phyloP scores from a whole-genome alignment of 768 basidiomycete species.

The Chiua virens region DNA sequence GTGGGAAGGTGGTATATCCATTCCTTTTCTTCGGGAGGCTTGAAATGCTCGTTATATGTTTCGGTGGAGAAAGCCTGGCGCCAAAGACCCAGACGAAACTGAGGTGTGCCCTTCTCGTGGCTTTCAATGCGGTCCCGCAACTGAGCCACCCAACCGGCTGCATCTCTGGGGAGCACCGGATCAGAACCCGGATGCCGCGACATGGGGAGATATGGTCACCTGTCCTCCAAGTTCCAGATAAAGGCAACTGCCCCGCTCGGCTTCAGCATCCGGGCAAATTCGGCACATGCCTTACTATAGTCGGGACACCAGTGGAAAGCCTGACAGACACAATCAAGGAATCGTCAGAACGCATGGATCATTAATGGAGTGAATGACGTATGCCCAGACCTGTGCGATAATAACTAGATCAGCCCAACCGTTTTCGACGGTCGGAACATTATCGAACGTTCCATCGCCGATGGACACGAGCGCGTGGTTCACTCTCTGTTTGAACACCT shows the following conservation, averaged over 20 bases:
- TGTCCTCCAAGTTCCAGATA: slow-evolving; percentile 92
- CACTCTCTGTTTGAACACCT: slow-evolving; percentile 58
- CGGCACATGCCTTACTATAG: slow-evolving; percentile 65
- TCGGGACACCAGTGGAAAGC: slow-evolving; percentile 95
- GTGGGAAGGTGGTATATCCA: slow-evolving; percentile 55
- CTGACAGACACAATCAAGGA: slow-evolving; percentile 37
- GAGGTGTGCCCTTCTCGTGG: slow-evolving; percentile 74
- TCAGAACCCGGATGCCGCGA: not conserved
- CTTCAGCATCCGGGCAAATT: slow-evolving; percentile 81
- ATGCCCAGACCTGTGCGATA: slow-evolving; percentile 63
- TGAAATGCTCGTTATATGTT: slow-evolving; percentile 61
- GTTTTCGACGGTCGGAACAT: slow-evolving; percentile 51
- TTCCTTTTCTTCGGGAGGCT: slow-evolving; percentile 53
- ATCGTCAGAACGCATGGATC: slow-evolving; percentile 1
- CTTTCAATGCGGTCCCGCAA: slow-evolving; percentile 67
- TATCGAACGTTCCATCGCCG: slow-evolving; percentile 70
- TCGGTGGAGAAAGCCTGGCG: slow-evolving; percentile 62
- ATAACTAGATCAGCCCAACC: slow-evolving; percentile 78
- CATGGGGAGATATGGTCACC: slow-evolving; percentile 35
- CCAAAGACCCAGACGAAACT: slow-evolving; percentile 80
- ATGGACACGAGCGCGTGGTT: slow-evolving; percentile 52
- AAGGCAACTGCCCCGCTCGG: slow-evolving; percentile 68
- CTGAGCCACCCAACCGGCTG: slow-evolving; percentile 71
- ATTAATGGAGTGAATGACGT: not conserved
- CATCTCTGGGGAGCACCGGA: slow-evolving; percentile 38